phyloP scores from a whole-genome alignment of 2,329 filamentous ascomycete genomes.

The Chaetomium globosum region DNA sequence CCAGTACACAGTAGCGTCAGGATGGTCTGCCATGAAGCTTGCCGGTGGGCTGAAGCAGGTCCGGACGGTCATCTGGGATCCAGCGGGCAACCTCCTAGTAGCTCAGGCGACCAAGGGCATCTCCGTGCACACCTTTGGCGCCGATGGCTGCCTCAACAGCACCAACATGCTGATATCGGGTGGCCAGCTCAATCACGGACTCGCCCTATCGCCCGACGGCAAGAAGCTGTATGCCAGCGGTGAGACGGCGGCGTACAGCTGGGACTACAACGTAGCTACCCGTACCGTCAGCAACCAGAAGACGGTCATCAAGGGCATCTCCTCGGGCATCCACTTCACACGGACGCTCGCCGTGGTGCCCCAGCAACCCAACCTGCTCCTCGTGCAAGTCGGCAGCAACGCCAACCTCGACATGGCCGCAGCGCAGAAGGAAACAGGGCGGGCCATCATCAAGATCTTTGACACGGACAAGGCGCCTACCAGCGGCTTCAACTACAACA shows the following conservation, averaged over 20 bases:
- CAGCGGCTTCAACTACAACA: conserved; percentile 46
- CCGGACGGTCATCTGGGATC: conserved; percentile 45
- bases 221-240: conserved; percentile 46
- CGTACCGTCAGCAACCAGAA: conserved; percentile 51
- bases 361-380: conserved; percentile 44
- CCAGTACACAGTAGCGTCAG: conserved; percentile 41
- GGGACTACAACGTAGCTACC: conserved; percentile 57
- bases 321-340: conserved; percentile 46
- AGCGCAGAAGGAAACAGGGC: conserved; percentile 41
- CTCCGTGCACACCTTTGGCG: conserved; percentile 47
- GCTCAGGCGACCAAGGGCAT: conserved; percentile 44
- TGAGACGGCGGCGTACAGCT: conserved; percentile 53
- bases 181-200: conserved; percentile 46
- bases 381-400: conserved; percentile 47
- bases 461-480: conserved; percentile 44
- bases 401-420: conserved; percentile 46
- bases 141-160: conserved; percentile 47
- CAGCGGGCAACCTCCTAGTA: conserved; percentile 45
- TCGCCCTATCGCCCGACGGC: conserved; percentile 46
- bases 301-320: conserved; percentile 46
- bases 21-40: conserved; percentile 47
- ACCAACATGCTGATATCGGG: conserved; percentile 44
- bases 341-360: conserved; percentile 45
- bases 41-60: conserved; percentile 44
- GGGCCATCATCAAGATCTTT: conserved; percentile 50